phyloP scores from a whole-genome alignment of 1,284 basidiomycete genomes.

The Agaricales sp. region DNA sequence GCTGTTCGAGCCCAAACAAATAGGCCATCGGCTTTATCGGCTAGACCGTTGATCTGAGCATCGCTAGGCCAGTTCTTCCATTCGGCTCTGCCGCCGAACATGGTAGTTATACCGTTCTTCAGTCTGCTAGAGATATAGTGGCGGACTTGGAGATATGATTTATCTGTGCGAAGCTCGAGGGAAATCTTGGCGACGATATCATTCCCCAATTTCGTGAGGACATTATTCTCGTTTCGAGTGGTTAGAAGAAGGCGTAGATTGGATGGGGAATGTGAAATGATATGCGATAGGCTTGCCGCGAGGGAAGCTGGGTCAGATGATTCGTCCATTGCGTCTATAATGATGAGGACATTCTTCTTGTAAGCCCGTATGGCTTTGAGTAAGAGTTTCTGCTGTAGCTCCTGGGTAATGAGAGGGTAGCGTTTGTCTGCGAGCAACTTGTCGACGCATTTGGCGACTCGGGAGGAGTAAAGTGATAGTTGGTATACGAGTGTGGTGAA shows the following conservation, averaged over 20 bases:
- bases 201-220: neutral
- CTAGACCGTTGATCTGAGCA: neutral
- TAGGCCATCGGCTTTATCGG: neutral
- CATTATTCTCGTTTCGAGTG: neutral
- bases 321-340: no score
- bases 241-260: no score
- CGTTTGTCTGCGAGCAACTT: neutral
- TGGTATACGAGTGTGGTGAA: no score
- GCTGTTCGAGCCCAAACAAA: neutral
- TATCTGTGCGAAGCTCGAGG: neutral
- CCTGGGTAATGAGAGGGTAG: no score
- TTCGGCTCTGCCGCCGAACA: neutral
- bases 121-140: neutral
- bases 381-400: no score
- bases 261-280: neutral
- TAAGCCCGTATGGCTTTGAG: neutral
- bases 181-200: neutral
- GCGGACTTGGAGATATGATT: neutral
- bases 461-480: neutral
- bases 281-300: neutral
- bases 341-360: neutral
- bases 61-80: neutral
- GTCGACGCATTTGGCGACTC: neutral
- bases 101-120: neutral
- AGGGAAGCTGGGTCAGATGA: neutral